phyloP scores from a whole-genome alignment of 139 green algal genomes.

The Gonium pectorale region DNA sequence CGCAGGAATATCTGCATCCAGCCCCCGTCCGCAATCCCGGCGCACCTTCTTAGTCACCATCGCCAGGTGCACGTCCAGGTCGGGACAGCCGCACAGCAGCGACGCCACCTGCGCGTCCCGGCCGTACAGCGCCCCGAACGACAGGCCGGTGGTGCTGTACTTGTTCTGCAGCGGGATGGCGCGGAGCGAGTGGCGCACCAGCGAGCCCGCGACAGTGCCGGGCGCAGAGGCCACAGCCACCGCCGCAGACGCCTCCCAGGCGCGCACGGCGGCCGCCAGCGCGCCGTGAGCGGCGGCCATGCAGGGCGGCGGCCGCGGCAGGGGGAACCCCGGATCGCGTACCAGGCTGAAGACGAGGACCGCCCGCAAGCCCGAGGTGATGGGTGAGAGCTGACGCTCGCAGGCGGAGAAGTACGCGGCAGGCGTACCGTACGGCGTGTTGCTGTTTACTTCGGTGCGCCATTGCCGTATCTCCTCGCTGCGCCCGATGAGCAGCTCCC shows the following conservation, averaged over 20 bases:
- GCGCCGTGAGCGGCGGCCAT: background rate
- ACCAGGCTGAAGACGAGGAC: conserved; percentile 49
- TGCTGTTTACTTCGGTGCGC: background rate
- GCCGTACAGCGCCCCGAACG: conserved; percentile 35
- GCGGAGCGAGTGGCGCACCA: background rate
- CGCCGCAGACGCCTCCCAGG: background rate
- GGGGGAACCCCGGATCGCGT: background rate
- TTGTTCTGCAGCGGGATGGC: background rate
- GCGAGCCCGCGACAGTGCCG: no score
- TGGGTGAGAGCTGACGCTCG: conserved; percentile 39
- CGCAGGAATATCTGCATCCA: no score
- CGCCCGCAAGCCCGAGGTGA: conserved; percentile 16
- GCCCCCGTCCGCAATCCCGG: no score
- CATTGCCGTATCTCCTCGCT: background rate
- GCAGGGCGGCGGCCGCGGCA: background rate
- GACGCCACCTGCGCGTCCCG: conserved; percentile 11
- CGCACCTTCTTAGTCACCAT: conserved; percentile 25
- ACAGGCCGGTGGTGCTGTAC: conserved; percentile 40
- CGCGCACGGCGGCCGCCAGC: background rate
- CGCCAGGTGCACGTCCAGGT: conserved; percentile 40
- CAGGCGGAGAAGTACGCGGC: conserved; percentile 48
- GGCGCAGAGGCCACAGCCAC: no score
- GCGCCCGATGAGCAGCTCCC: conserved; percentile 11
- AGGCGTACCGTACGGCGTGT: background rate
- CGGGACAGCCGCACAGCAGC: background rate